A percentile compares a stretch with the other conserved stretches of the same genome.
Conservation (phyloP, 805 yeast species). For the Lipomyces sp. region DNA sequence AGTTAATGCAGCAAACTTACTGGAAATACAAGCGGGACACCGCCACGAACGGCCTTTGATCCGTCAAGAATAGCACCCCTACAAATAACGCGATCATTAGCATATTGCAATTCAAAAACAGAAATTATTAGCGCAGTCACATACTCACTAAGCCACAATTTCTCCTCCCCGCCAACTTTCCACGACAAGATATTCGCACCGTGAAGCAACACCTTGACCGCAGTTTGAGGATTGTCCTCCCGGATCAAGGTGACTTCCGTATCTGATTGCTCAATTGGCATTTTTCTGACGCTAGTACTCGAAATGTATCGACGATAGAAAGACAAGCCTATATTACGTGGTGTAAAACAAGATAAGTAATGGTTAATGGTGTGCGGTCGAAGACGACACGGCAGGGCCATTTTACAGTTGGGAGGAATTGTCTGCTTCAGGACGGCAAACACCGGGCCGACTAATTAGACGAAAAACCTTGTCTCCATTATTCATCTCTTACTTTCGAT, state of each 20-base stretch:
- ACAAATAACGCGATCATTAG: constrained; percentile 34
- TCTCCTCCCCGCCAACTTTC: constrained; percentile 68
- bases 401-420: too few species aligned
- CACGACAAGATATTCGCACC: constrained; percentile 91
- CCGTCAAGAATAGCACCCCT: constrained; percentile 84
- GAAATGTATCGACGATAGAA: too few species aligned
- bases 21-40: constrained; percentile 95
- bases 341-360: too few species aligned
- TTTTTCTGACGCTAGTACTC: constrained; percentile 32
- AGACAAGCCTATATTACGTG: too few species aligned
- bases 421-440: too few species aligned
- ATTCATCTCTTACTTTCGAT: too few species aligned
- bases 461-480: too few species aligned
- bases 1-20: constrained; percentile 33
- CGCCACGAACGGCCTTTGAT: constrained; percentile 92
- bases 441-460: too few species aligned
- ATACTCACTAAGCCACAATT: constrained; percentile 60
- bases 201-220: constrained; percentile 67
- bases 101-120: background rate
- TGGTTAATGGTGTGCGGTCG: too few species aligned
- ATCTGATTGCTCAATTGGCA: constrained; percentile 68
- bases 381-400: too few species aligned
- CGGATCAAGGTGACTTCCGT: constrained; percentile 59
- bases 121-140: background rate
- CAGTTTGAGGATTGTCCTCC: constrained; percentile 50